These are phyloP conservation scores for Populus ilicifolia DNA, from an alignment of 345 rosid genomes.

Conservation along the genomic window DNA sequence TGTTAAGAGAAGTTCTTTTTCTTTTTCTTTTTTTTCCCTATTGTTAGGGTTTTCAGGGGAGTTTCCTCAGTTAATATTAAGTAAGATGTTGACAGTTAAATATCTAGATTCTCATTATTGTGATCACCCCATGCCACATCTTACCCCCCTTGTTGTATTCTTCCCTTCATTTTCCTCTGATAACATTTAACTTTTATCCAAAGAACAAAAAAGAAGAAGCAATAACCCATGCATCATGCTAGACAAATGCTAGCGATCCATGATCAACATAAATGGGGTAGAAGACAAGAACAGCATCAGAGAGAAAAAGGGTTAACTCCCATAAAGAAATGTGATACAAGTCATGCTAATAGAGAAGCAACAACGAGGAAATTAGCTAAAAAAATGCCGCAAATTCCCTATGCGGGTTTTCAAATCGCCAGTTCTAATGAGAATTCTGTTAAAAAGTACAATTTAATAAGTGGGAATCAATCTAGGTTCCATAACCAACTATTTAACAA, in stretches of 20 bases:
- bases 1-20: too few species aligned
- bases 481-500: background rate
- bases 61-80: background rate
- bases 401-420: background rate
- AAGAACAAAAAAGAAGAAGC: background rate
- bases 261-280: background rate
- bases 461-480: background rate
- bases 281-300: background rate
- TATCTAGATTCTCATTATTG: background rate
- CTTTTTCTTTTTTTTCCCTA: too few species aligned
- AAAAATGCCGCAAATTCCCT: background rate
- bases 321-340: background rate
- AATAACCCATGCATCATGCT: background rate
- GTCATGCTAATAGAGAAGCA: background rate
- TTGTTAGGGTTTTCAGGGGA: background rate
- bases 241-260: background rate
- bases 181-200: background rate
- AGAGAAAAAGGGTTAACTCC: background rate
- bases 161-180: background rate
- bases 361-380: background rate
- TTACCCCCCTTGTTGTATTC: background rate
- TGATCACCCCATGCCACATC: background rate
- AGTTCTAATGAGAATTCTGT: background rate
- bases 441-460: background rate
- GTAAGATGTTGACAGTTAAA: background rate